Evolutionary conservation across 1,284 basidiomycete species (phyloP).

Genomic region (Cutaneotrichosporon sp.): DNA sequence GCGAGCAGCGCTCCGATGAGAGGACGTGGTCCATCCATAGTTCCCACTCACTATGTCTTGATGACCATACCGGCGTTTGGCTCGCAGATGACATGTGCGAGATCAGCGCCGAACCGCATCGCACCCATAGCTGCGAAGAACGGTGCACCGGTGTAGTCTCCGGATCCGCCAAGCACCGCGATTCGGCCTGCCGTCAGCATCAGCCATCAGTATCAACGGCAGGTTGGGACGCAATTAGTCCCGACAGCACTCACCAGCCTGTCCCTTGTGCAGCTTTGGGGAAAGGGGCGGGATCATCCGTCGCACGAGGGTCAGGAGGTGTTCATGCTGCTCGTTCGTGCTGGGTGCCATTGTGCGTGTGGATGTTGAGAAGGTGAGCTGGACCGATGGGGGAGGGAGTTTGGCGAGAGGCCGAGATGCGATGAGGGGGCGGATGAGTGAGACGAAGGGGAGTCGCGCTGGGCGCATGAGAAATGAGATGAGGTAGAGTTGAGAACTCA

Average conservation of each 20-base stretch:
- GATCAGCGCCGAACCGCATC: slow-evolving; percentile 79
- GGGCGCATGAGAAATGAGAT: no score
- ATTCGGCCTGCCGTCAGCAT: slow-evolving; percentile 59
- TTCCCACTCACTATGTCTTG: slow-evolving; percentile 66
- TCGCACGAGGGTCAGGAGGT: slow-evolving; percentile 39
- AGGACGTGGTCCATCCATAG: no score
- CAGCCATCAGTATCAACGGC: no score
- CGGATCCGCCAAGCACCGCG: slow-evolving; percentile 85
- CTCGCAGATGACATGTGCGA: slow-evolving; percentile 95
- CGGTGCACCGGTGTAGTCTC: slow-evolving; percentile 94
- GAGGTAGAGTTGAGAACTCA: no score
- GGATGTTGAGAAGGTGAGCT: no score
- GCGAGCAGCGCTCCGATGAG: not conserved
- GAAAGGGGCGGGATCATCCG: slow-evolving; percentile 48
- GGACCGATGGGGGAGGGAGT: no score
- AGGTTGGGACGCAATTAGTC: no score
- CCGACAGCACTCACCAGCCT: slow-evolving; percentile 70
- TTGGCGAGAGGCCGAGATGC: no score
- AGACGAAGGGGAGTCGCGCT: no score
- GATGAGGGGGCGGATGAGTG: no score
- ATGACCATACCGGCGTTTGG: slow-evolving; percentile 84
- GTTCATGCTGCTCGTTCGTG: slow-evolving; percentile 28
- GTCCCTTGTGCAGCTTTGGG: slow-evolving; percentile 80
- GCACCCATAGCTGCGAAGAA: slow-evolving; percentile 89
- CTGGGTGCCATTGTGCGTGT: no score